Conservation (phyloP, 2,329 filamentous ascomycete genomes). For the Basipetospora chlamydospora region DNA sequence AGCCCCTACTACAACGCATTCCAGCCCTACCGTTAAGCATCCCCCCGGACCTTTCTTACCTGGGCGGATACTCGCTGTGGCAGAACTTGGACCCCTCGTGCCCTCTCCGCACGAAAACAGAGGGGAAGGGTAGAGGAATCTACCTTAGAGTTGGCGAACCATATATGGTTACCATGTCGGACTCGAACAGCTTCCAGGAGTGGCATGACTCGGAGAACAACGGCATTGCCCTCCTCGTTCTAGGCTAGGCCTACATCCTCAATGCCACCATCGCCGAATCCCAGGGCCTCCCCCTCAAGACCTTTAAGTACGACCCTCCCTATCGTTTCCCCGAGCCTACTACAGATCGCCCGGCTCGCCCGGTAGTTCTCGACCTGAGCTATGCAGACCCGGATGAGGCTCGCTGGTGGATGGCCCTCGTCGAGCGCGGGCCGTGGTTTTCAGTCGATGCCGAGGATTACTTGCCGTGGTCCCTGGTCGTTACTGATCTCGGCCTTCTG, state of each 20-base stretch:
- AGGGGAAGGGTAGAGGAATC: background rate
- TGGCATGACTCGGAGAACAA: background rate
- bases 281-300: background rate
- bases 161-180: background rate
- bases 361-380: background rate
- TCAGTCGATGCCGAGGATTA: background rate
- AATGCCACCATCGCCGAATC: background rate
- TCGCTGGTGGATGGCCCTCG: background rate
- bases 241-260: background rate
- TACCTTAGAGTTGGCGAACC: background rate
- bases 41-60: background rate
- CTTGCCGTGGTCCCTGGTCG: background rate
- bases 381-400: background rate
- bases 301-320: too few species aligned
- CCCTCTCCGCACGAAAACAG: background rate
- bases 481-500: background rate
- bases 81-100: background rate
- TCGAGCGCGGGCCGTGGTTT: background rate
- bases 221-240: background rate
- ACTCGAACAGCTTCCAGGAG: background rate
- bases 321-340: too few species aligned
- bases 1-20: background rate
- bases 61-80: background rate
- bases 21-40: background rate
- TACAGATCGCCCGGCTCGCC: too few species aligned